Evolutionary conservation across 192 early-diverging fungal species (phyloP).

Genomic region (Umbelopsis ramanniana): DNA sequence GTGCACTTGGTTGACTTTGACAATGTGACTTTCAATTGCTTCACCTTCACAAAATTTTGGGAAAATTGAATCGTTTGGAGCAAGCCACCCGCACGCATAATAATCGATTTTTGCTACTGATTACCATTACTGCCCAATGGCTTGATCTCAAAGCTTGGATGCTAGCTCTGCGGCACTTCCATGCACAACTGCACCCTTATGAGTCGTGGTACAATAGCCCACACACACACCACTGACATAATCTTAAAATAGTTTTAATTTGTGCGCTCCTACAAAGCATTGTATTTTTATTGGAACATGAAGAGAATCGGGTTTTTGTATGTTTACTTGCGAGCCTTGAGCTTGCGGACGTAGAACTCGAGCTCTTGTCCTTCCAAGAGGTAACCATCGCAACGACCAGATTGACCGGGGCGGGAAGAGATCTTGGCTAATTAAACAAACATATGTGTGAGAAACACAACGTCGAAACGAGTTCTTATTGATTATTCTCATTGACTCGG

Average conservation of each 20-base stretch:
- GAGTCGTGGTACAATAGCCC: too few species aligned
- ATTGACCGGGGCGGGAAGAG: constrained; percentile 96
- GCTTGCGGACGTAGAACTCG: constrained; percentile 95
- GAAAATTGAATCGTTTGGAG: background rate
- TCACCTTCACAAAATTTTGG: background rate
- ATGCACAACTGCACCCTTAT: too few species aligned
- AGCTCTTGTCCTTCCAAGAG: constrained; percentile 99
- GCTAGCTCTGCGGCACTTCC: too few species aligned
- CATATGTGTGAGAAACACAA: background rate
- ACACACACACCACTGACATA: background rate
- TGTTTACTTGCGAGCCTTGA: constrained; percentile 55
- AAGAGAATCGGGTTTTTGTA: constrained; percentile 16
- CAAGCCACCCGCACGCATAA: background rate
- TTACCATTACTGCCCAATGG: too few species aligned
- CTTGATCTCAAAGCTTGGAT: too few species aligned
- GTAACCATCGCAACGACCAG: constrained; percentile 97
- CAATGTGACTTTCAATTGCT: background rate
- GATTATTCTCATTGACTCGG: background rate
- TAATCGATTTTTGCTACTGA: too few species aligned
- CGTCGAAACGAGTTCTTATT: background rate
- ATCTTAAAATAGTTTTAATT: background rate
- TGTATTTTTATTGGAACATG: constrained; percentile 20
- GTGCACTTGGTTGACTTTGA: constrained; percentile 2
- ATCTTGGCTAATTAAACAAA: constrained; percentile 90
- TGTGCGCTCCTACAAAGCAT: constrained; percentile 20